These are phyloP conservation scores for Dendrocalamus sinicus DNA, from an alignment of 176 grass and related monocot genomes.

Conservation along the genomic window DNA sequence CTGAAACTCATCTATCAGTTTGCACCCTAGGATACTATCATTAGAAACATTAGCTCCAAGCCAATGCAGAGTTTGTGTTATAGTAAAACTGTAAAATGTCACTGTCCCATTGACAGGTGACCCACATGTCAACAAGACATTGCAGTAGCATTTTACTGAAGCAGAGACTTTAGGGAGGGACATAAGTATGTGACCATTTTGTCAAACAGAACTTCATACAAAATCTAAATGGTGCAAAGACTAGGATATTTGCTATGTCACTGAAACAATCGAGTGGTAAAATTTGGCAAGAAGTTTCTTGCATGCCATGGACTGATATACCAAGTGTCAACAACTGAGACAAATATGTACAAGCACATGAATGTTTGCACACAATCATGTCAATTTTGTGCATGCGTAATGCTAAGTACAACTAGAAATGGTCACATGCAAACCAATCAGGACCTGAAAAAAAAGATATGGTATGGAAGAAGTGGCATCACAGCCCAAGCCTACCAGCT, in stretches of 20 bases:
- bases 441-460: background rate
- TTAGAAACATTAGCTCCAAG: background rate
- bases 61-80: background rate
- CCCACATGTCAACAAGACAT: background rate
- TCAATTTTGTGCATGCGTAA: background rate
- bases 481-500: constrained; percentile 65
- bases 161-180: background rate
- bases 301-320: constrained; percentile 6
- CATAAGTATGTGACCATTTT: constrained; percentile 1
- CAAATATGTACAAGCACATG: constrained; percentile 21
- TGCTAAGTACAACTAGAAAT: background rate
- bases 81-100: background rate
- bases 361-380: constrained; percentile 21
- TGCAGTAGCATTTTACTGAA: background rate
- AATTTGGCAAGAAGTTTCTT: background rate
- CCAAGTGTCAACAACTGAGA: background rate
- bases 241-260: background rate
- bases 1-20: background rate
- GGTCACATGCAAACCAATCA: constrained; percentile 21
- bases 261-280: background rate
- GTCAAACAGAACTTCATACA: background rate
- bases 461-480: constrained; percentile 7
- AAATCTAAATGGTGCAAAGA: background rate
- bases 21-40: constrained; percentile 4
- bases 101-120: background rate